Evolutionary conservation across 2,329 filamentous ascomycete species (phyloP), one percentile per base, ranked within the genome.

Genomic region (Stachybotrys elegans): DNA sequence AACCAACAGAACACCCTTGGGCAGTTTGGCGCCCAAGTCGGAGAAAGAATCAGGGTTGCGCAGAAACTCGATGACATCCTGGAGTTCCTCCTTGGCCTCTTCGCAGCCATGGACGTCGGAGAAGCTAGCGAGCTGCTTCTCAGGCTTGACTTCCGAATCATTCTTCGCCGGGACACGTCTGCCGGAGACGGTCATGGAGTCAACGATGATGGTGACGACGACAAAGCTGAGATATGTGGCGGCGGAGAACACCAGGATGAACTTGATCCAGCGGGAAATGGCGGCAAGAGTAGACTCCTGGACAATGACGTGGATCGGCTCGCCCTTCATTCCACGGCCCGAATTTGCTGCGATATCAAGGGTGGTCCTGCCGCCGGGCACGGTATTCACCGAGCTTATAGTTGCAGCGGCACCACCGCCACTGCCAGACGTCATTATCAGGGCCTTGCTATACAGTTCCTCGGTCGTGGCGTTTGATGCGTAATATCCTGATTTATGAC

Each of bases 71-170:
- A 98, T 92, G 43, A 98, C 81, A 66, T 98, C 93, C 66, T 95
- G 88, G 4, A 98, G 79, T 66, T 98, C 93, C 57, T 98, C 94
- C 71, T 97, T 98, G 51, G 93, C 93, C 67, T 98, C 94, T 51
- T 97, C 91, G 54, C 92, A 97, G 42, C 93, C 93, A 61, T 98
- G 93, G 6, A 98, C 93, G 62, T 98, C 93, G 46, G 77, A 78
- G 70, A 98, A 98, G 38, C 88, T 83, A 17, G 90, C 90, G 46
- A 80, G 96, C 63, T 98, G 93, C 56, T 91, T 84, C 65, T 97
- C 88, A 7, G 93, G 85, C 63, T 94, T 92, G 48, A 91, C 90
- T 67, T 98, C 90, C 48, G 86, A 88, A 54, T 83, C 83, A 45
- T 84, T 79, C 59, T 76, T 79, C 9, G 8, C 9, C 9, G 90